Conservation (phyloP, 805 yeast genomes). For the Nakazawaea ernobii region DNA sequence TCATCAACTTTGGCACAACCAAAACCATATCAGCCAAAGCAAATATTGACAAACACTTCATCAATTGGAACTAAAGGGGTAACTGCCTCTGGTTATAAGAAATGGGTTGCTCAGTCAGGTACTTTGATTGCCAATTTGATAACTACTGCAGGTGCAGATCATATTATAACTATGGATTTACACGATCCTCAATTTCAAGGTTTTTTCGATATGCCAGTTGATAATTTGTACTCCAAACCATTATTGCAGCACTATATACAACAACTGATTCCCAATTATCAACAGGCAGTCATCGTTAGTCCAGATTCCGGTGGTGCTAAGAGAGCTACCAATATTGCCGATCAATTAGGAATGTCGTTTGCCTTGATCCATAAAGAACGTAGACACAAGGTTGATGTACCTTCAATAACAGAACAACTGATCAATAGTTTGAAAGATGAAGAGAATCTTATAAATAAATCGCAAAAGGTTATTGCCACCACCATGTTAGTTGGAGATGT, state of each 20-base stretch:
- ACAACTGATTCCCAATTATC: conserved; percentile 70
- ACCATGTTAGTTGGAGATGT: conserved; percentile 98
- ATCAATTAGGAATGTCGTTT: conserved; percentile 78
- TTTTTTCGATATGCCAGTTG: conserved; percentile 93
- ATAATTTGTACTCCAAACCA: conserved; percentile 86
- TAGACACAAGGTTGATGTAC: conserved; percentile 39
- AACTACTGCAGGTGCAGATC: conserved; percentile 93
- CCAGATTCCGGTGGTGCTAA: conserved; percentile 99
- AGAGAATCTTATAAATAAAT: conserved; percentile 15
- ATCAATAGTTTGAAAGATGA: conserved; percentile 19
- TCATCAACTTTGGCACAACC: neutral
- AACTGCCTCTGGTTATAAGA: conserved; percentile 70
- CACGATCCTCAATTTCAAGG: conserved; percentile 99
- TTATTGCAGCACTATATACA: conserved; percentile 79
- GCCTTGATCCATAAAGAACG: conserved; percentile 95
- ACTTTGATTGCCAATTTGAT: conserved; percentile 83
- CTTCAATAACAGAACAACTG: conserved; percentile 20
- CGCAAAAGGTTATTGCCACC: conserved; percentile 49
- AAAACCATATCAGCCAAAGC: conserved; percentile 9
- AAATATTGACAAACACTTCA: conserved; percentile 18
- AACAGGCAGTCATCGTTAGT: conserved; percentile 84
- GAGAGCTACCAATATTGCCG: conserved; percentile 92
- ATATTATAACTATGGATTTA: conserved; percentile 93
- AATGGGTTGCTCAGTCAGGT: conserved; percentile 96
- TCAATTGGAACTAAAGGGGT: conserved; percentile 6